These are phyloP conservation scores for Selaginella moellendorffii DNA, from an alignment of 75 land plant genomes.

Conservation along the genomic window DNA sequence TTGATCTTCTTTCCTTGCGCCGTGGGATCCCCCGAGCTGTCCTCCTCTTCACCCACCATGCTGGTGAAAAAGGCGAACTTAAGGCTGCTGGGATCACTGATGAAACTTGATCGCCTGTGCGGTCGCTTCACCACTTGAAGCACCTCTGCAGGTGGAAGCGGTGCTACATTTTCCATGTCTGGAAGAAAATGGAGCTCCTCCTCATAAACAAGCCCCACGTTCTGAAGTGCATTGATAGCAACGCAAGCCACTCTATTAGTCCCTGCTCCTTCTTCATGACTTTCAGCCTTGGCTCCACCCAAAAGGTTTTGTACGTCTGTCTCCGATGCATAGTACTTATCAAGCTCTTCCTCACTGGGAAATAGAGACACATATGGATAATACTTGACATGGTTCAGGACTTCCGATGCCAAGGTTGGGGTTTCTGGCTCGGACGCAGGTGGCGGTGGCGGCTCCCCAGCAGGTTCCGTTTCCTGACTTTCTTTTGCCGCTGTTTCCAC, in stretches of 20 bases:
- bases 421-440: too few species aligned
- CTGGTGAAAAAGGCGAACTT: conserved; percentile 1
- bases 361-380: conserved; percentile 19
- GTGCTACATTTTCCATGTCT: not conserved
- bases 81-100: not conserved
- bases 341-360: conserved; percentile 23
- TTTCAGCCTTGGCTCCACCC: not conserved
- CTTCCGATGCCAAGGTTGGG: too few species aligned
- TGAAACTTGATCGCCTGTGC: not conserved
- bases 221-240: conserved; percentile 15
- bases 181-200: conserved; percentile 15
- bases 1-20: not conserved
- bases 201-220: conserved; percentile 6
- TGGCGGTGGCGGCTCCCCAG: too few species aligned
- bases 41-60: not conserved
- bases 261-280: not conserved
- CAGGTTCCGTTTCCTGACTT: not conserved
- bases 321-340: conserved; percentile 15
- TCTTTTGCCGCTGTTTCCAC: not conserved
- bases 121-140: conserved; percentile 23
- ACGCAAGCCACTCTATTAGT: not conserved
- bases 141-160: conserved; percentile 10
- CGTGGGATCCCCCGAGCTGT: not conserved
- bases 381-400: not conserved
- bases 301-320: conserved; percentile 4